Evolutionary conservation across 75 land plant species (phyloP).

Genomic region (Picea sitchensis): DNA sequence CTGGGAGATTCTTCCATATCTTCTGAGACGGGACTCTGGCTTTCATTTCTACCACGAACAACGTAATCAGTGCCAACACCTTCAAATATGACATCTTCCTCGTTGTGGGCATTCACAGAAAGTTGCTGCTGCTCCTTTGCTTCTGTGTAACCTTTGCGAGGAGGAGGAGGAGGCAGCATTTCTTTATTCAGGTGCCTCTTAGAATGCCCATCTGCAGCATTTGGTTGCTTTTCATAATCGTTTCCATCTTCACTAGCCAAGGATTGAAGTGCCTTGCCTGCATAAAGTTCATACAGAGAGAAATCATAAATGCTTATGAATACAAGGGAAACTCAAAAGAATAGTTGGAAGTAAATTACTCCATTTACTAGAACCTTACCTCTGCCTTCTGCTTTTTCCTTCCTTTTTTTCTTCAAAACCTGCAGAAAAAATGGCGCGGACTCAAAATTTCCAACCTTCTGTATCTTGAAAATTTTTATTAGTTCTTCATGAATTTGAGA

Average conservation of each 20-base stretch:
- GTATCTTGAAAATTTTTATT: conserved; percentile 4
- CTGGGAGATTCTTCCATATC: conserved; percentile 99
- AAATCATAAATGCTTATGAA: not conserved
- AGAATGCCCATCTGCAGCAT: conserved; percentile 23
- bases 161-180: conserved; percentile 65
- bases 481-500: not conserved
- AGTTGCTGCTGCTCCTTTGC: conserved; percentile 33
- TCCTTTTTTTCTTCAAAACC: conserved; percentile 95
- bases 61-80: conserved; percentile 84
- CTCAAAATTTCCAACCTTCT: not conserved
- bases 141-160: conserved; percentile 32
- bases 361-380: conserved; percentile 10
- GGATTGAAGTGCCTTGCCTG: conserved; percentile 46
- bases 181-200: conserved; percentile 46
- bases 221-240: conserved; percentile 43
- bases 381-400: conserved; percentile 65
- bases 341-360: not conserved
- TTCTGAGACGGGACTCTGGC: conserved; percentile 83
- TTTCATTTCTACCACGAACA: conserved; percentile 50
- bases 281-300: not conserved
- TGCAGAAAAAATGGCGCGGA: conserved; percentile 12
- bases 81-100: conserved; percentile 93
- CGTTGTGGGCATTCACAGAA: conserved; percentile 31
- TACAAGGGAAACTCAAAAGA: conserved; percentile 1
- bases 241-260: conserved; percentile 42